Conservation (phyloP, 78 protist genomes). For the Blattamonas nauphoetae region DNA sequence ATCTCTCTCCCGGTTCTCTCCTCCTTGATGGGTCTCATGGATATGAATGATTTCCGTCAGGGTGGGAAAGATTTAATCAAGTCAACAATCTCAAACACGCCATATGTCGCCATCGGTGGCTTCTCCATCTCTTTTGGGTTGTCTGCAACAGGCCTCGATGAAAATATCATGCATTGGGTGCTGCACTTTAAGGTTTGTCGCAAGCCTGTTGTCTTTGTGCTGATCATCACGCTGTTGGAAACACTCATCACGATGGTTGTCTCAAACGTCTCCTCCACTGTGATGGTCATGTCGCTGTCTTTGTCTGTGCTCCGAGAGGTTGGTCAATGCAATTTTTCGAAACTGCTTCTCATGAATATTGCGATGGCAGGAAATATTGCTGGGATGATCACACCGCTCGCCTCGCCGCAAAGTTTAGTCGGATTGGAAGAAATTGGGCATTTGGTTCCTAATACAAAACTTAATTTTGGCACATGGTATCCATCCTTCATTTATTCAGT, state of each 20-base stretch:
- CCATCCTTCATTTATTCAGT: too few species aligned
- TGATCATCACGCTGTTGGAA: neutral
- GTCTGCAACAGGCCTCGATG: neutral
- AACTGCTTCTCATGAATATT: neutral
- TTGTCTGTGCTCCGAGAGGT: neutral
- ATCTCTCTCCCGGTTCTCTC: neutral
- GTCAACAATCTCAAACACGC: neutral
- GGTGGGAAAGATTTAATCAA: neutral
- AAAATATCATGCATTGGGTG: neutral
- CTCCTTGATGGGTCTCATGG: neutral
- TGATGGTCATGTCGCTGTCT: neutral
- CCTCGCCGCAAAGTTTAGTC: neutral
- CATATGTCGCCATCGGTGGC: neutral
- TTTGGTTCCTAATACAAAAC: neutral
- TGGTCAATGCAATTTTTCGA: neutral
- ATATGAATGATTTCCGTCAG: neutral
- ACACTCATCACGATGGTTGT: neutral
- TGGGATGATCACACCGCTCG: constrained; percentile 12
- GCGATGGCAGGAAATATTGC: neutral
- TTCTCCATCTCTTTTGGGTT: neutral
- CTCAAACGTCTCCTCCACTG: constrained; percentile 4
- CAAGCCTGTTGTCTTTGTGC: neutral
- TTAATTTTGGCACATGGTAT: neutral
- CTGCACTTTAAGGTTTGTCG: neutral
- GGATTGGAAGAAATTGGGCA: neutral